Evolutionary conservation across 2,329 filamentous ascomycete genomes (phyloP).

Genomic region (Helotiales sp.): DNA sequence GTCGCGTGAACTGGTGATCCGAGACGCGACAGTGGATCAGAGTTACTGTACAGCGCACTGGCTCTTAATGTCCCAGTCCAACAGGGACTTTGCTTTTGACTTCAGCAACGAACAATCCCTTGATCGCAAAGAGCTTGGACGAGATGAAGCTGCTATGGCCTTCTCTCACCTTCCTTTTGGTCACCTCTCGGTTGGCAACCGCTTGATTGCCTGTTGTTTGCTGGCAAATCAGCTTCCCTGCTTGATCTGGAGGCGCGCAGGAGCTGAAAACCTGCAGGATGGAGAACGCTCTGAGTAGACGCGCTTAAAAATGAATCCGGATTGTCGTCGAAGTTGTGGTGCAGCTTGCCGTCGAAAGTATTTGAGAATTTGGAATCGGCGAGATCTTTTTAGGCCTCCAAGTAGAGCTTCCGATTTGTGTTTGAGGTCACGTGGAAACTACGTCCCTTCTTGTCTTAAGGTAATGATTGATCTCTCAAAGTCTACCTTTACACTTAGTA

Average conservation of each 20-base stretch:
- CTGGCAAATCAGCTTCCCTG: not conserved
- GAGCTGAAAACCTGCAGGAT: not conserved
- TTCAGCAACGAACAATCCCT: not conserved
- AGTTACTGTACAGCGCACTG: not conserved
- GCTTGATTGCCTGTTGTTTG: not conserved
- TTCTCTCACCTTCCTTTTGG: not conserved
- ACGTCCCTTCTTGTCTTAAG: not conserved
- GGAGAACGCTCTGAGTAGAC: not conserved
- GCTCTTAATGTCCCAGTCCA: not conserved
- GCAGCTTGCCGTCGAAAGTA: not conserved
- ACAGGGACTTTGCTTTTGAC: not conserved
- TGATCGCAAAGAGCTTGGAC: not conserved
- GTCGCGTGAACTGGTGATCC: not conserved
- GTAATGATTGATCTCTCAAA: too few relatives aligned
- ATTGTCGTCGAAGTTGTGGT: not conserved
- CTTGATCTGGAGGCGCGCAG: not conserved
- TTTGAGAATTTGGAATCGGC: not conserved
- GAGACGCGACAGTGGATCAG: conserved; percentile 2
- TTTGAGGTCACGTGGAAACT: not conserved
- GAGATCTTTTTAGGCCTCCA: not conserved
- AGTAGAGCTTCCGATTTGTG: not conserved
- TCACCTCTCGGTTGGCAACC: not conserved
- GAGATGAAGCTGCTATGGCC: not conserved
- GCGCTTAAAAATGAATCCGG: not conserved
- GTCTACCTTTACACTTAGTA: too few relatives aligned